Conservation (phyloP, 2,329 filamentous ascomycete species). For the Fusarium sp. region DNA sequence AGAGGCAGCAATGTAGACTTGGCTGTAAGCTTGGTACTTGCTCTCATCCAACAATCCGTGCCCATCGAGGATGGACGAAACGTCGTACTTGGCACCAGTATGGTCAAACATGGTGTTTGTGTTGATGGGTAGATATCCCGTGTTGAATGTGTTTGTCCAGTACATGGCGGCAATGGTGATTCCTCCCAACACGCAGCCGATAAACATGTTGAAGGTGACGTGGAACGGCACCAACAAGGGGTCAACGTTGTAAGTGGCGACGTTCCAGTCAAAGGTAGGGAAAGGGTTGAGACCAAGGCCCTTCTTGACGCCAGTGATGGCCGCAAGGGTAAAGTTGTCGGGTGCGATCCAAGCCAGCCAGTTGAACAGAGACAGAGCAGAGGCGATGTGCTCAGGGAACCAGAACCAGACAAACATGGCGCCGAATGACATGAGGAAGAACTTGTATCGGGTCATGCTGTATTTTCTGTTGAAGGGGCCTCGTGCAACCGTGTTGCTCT, state of each 20-base stretch:
- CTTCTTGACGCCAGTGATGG: conserved; percentile 54
- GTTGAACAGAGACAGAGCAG: conserved; percentile 53
- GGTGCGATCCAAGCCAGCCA: conserved; percentile 68
- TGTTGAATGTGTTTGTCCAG: conserved; percentile 56
- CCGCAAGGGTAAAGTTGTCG: conserved; percentile 52
- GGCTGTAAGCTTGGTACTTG: conserved; percentile 50
- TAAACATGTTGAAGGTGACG: conserved; percentile 48
- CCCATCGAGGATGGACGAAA: conserved; percentile 55
- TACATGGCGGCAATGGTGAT: conserved; percentile 56
- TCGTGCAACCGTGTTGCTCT: conserved; percentile 17
- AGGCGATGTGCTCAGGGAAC: conserved; percentile 35
- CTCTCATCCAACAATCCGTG: conserved; percentile 46
- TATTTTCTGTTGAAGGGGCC: conserved; percentile 34
- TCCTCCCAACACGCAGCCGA: conserved; percentile 49
- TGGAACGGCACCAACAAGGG: conserved; percentile 52
- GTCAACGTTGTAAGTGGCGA: conserved; percentile 33
- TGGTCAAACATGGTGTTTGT: conserved; percentile 58
- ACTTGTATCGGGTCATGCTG: conserved; percentile 33
- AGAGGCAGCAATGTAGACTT: conserved; percentile 45
- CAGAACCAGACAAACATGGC: conserved; percentile 40
- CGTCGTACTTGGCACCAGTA: conserved; percentile 53
- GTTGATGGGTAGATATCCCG: conserved; percentile 61
- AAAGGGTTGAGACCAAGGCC: conserved; percentile 61
- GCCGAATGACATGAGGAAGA: conserved; percentile 30
- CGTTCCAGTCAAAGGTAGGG: conserved; percentile 63